Percentiles rank a stretch among this genome's conserved stretches.
Evolutionary conservation across 495 filamentous ascomycete species (phyloP).

Genomic region (Penicillium robsamsonii): DNA sequence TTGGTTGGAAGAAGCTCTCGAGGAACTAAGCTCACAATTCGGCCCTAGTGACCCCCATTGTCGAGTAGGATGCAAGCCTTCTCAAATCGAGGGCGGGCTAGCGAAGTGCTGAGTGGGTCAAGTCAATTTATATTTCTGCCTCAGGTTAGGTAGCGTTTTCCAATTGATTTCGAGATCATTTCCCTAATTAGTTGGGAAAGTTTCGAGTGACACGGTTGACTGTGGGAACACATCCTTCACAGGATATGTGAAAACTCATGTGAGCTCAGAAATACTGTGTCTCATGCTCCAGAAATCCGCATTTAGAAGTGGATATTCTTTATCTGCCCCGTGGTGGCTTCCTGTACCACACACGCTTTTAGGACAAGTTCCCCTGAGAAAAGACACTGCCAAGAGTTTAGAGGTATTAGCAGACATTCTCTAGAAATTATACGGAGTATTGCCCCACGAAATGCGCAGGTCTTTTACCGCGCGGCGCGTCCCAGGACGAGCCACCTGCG

Average conservation of each 20-base stretch:
- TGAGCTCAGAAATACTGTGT: not conserved
- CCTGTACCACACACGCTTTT: not conserved
- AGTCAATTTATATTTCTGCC: not conserved
- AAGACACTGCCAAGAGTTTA: not conserved
- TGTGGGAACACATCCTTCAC: not conserved
- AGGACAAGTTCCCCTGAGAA: not conserved
- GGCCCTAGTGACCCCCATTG: not conserved
- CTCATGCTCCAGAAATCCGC: not conserved
- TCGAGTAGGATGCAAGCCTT: not conserved
- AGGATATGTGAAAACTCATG: not conserved
- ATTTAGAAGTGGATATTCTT: constrained; percentile 1
- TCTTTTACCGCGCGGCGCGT: not conserved
- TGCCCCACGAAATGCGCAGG: not conserved
- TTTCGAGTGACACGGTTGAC: not conserved
- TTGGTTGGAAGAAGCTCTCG: not conserved
- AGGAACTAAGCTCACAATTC: not conserved
- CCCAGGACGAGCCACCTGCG: not conserved
- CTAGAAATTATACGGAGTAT: not conserved
- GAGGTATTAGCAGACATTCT: not conserved
- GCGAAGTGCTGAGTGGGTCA: not conserved
- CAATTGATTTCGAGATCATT: not conserved
- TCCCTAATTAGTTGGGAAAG: not conserved
- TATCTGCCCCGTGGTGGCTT: not conserved
- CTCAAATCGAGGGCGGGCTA: not conserved
- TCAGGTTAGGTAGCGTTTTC: not conserved